Evolutionary conservation across 192 early-diverging fungal species (phyloP), one percentile per base, ranked within the genome.

Genomic region (Gryganskiella cystojenkinii): DNA sequence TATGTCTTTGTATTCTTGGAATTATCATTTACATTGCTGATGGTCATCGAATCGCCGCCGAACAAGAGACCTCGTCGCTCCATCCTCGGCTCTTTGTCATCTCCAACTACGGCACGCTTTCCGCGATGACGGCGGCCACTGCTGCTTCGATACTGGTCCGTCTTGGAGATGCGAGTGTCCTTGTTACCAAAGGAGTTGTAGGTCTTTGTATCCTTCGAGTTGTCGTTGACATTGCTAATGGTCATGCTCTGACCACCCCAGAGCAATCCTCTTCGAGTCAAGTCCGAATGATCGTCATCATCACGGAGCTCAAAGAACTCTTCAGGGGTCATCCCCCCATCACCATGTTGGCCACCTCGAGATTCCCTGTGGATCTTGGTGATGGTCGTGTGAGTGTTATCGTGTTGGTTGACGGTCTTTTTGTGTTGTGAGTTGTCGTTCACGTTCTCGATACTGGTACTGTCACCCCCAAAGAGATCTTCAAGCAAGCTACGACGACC

Each of bases 11-110:
- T 62, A 4, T 47, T 37, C 51, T 67, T 52, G 1, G 64, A 67
- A 43, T 75, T 61, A 31, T 56, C 64, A 33, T 67, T 75, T 4
- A 56, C 51, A 44, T 67, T 75, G 51, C 42, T 75, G 35, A 67
- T 61, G 3, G 58, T 24, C 52, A 56, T 74, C 4, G 47, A 44
- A 3, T 65, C 52, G 15, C 51, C 56, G 4, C 51, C 72, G 30
- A 75, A 55, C 3, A 73, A 25, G 24, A 35, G 34, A 3, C 55
- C 27, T 9, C 70, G 60, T n/a, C 35, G 27, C 22, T 68, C 46
- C 4, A 66, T 24, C 20, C 9, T 28, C 27, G 53, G 3, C 2
- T 55, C 30, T 10, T 19, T 17, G 31, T 15, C 10, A n/a, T 33
- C 52, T 4, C 31, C 52, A n/a, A 50, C 20, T 9, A 50, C 17